Conservation (phyloP, 2,329 filamentous ascomycete genomes). For the Ophiostoma sp. region DNA sequence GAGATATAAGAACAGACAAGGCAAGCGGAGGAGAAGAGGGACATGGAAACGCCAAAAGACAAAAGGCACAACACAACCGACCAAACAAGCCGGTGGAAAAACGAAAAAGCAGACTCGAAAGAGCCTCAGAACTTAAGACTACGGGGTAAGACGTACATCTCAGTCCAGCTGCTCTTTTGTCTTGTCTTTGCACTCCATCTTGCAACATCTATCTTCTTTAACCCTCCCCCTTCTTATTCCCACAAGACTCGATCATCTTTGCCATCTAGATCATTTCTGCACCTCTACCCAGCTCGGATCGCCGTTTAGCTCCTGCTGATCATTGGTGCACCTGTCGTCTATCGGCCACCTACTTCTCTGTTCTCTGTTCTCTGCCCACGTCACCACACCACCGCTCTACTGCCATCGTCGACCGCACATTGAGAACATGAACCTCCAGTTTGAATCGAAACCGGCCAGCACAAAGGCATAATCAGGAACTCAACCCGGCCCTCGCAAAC, state of each 20-base stretch:
- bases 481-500: not conserved
- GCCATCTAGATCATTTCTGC: not conserved
- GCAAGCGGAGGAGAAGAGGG: not conserved
- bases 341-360: not conserved
- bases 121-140: not conserved
- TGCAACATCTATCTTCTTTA: not conserved
- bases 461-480: not conserved
- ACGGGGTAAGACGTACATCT: not conserved
- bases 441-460: not conserved
- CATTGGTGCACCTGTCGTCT: not conserved
- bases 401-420: not conserved
- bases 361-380: not conserved
- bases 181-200: not conserved
- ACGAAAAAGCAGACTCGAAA: not conserved
- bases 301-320: not conserved
- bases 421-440: not conserved
- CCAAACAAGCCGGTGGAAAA: not conserved
- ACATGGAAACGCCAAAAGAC: not conserved
- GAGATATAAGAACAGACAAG: not conserved
- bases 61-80: too few species aligned
- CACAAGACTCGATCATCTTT: not conserved
- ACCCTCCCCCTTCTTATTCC: not conserved
- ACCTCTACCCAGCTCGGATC: not conserved
- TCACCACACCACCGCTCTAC: not conserved
- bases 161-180: not conserved